Evolutionary conservation across 495 filamentous ascomycete species (phyloP).

Genomic region (Terfezia claveryi): DNA sequence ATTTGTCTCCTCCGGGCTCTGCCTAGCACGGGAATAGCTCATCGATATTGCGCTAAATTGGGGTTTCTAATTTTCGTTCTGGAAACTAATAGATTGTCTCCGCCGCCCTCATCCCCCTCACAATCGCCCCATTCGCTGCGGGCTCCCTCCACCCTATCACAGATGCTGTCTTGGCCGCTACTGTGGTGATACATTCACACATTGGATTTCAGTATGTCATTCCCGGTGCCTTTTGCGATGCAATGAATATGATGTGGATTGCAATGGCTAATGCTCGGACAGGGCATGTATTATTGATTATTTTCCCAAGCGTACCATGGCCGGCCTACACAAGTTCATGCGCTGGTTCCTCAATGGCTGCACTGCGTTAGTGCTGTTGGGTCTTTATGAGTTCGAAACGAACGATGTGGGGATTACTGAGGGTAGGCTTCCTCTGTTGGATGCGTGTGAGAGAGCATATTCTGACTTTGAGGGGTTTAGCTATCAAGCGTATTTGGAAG

Average conservation of each 20-base stretch:
- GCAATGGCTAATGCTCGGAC: neutral
- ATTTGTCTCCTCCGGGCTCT: neutral
- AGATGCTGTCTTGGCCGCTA: slow-evolving; percentile 66
- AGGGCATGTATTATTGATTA: slow-evolving; percentile 75
- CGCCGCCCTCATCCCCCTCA: slow-evolving; percentile 60
- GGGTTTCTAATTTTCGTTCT: too few species aligned
- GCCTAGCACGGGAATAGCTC: neutral
- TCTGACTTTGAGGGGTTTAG: neutral
- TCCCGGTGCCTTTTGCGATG: neutral
- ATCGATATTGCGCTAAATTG: too few species aligned
- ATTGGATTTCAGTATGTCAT: slow-evolving; percentile 62
- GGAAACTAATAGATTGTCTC: slow-evolving; percentile 30
- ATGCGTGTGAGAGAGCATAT: neutral
- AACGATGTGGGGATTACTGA: slow-evolving; percentile 91
- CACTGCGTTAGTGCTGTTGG: slow-evolving; percentile 61
- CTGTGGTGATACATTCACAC: slow-evolving; percentile 77
- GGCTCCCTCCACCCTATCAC: slow-evolving; percentile 73
- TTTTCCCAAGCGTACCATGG: slow-evolving; percentile 31
- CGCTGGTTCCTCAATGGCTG: slow-evolving; percentile 56
- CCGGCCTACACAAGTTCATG: neutral
- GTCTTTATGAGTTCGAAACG: slow-evolving; percentile 97
- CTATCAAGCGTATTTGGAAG: slow-evolving; percentile 16
- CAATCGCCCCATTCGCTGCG: slow-evolving; percentile 73
- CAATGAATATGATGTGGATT: too few species aligned
- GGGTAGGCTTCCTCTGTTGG: slow-evolving; percentile 15